Evolutionary conservation across 2,329 filamentous ascomycete species (phyloP), one percentile per base, ranked within the genome.

Genomic region (Aspergillus versicolor): DNA sequence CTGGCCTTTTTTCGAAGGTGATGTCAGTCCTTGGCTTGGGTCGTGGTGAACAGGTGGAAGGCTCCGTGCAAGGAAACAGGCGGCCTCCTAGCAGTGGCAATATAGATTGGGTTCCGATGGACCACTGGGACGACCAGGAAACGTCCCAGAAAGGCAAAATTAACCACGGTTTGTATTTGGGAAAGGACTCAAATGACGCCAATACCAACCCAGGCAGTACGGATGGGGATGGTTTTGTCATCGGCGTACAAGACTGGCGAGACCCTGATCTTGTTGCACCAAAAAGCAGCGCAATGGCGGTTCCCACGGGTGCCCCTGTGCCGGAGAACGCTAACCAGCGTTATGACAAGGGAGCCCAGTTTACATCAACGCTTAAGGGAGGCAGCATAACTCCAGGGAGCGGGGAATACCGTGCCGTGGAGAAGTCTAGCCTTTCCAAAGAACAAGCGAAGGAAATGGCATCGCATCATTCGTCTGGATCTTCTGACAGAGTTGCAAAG

Each of bases 191-290:
- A 67, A 65, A 7, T 60, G 27, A 30, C 27, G 27, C 65, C 32
- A 59, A 65, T 8, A 61, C 70, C n/a, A 63, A 65, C 8, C 27
- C 27, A 30, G 27, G 27, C 19, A 65, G 64, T 41, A 57, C 64
- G 11, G 75, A 76, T 61, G 70, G 78, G 46, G 88, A 91, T 70
- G 84, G 82, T 56, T 93, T 92, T 69, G 82, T 89, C 44, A 92
- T 93, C 65, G 90, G 90, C n/a, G 86, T 92, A 12, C 89, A 94
- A 63, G 90, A 94, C 69, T 93, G 90, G 90, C 84, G 90, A 63
- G 90, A 94, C 70, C 88, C 89, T 5, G 89, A 91, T 69, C 76
- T 91, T 17, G 78, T 91, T 21, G 80, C 80, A 2, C 70, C 75
- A 40, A 73, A 73, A 48, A 68, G 63, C 56, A 70, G 63, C 37